Percentiles rank a stretch among this genome's conserved stretches.
These are phyloP conservation scores for Colletotrichum viniferum DNA, from an alignment of 2,329 filamentous ascomycete genomes.

Conservation along the genomic window DNA sequence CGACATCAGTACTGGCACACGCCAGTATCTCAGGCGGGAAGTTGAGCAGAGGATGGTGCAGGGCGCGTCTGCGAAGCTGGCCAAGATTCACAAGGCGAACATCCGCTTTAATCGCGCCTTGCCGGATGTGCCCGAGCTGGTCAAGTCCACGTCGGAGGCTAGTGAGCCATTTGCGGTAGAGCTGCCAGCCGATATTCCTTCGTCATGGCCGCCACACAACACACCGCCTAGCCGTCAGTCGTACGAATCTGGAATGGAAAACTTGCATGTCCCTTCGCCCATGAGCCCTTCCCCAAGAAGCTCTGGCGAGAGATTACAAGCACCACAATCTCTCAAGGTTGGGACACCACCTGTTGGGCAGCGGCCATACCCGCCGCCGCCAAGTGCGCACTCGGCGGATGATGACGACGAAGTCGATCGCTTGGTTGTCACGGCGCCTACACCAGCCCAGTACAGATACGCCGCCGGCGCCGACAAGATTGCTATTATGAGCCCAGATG, in stretches of 20 bases:
- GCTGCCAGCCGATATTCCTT: constrained; percentile 60
- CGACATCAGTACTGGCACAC: constrained; percentile 92
- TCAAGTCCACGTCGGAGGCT: constrained; percentile 44
- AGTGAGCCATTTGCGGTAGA: constrained; percentile 59
- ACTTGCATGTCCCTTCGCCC: constrained; percentile 43
- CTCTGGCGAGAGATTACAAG: constrained; percentile 51
- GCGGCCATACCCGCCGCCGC: constrained; percentile 31
- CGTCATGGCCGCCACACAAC: constrained; percentile 34
- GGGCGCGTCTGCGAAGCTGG: constrained; percentile 78
- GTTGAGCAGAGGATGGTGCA: constrained; percentile 80
- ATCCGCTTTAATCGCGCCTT: constrained; percentile 61
- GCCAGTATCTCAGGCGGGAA: constrained; percentile 76
- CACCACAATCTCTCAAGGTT: constrained; percentile 31
- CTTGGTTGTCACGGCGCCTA: constrained; percentile 60
- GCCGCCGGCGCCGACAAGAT: constrained; percentile 72
- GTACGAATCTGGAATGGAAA: constrained; percentile 61
- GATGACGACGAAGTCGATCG: constrained; percentile 53
- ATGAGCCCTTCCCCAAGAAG: constrained; percentile 49
- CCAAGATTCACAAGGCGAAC: constrained; percentile 81
- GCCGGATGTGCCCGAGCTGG: constrained; percentile 45
- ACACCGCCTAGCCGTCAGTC: constrained; percentile 53
- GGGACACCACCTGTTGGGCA: constrained; percentile 29
- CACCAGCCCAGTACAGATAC: constrained; percentile 62
- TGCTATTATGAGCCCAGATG: constrained; percentile 64
- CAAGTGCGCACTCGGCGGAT: constrained; percentile 28